Evolutionary conservation across 768 basidiomycete species (phyloP).

Genomic region (Agrocybe praecox): DNA sequence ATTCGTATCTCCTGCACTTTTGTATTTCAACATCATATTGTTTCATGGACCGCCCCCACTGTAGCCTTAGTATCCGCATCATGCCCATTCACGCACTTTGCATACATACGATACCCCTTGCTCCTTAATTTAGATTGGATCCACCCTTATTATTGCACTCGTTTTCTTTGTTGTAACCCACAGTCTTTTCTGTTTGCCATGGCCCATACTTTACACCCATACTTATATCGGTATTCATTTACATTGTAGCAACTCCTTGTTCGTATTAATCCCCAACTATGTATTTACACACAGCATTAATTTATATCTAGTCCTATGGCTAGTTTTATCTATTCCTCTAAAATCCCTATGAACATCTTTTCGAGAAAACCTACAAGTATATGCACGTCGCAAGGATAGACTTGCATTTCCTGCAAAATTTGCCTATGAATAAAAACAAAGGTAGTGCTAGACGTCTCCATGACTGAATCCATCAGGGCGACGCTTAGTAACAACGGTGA

Average conservation of each 20-base stretch:
- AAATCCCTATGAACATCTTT: background rate
- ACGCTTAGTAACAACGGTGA: too few species aligned
- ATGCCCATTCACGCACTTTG: conserved; percentile 5
- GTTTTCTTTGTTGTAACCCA: conserved; percentile 9
- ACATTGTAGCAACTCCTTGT: conserved; percentile 6
- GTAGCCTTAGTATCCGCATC: conserved; percentile 13
- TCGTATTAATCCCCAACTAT: conserved; percentile 9
- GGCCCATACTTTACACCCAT: conserved; percentile 4
- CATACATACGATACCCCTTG: background rate
- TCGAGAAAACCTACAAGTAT: too few species aligned
- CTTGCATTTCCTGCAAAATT: too few species aligned
- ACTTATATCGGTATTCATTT: background rate
- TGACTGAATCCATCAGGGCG: too few species aligned
- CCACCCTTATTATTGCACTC: background rate
- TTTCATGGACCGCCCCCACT: conserved; percentile 6
- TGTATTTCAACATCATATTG: conserved; percentile 1
- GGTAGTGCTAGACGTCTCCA: too few species aligned
- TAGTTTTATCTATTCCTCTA: background rate
- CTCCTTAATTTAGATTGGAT: background rate
- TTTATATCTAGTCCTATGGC: conserved; percentile 2
- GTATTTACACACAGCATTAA: conserved; percentile 20
- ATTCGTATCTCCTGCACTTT: background rate
- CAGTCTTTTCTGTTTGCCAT: conserved; percentile 10
- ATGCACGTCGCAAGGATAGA: background rate
- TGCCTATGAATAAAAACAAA: too few species aligned